Percentiles rank a stretch among this genome's conserved stretches.
These are phyloP conservation scores for Neurospora pannonica DNA, from an alignment of 495 filamentous ascomycete species.

Conservation along the genomic window DNA sequence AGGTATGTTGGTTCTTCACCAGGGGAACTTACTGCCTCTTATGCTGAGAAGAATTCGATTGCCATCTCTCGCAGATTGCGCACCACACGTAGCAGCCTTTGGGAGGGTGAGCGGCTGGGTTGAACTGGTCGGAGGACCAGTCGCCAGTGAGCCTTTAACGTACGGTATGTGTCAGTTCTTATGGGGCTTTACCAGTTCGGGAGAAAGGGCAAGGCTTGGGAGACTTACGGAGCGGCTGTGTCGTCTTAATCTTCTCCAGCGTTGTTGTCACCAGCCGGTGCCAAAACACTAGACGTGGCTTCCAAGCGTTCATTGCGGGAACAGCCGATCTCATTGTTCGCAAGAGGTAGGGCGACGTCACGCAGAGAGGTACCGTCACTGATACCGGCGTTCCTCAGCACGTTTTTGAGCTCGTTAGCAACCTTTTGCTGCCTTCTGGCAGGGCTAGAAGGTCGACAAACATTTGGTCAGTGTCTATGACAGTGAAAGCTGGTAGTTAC, in stretches of 20 bases:
- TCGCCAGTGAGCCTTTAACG: neutral
- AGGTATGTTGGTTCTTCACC: neutral
- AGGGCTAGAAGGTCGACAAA: neutral
- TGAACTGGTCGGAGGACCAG: neutral
- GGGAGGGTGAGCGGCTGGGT: neutral
- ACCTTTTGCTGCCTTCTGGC: neutral
- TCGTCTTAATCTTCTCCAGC: neutral
- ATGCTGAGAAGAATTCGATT: neutral
- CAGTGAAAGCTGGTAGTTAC: neutral
- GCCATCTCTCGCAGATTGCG: neutral
- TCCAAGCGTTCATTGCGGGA: neutral
- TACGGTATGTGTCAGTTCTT: neutral
- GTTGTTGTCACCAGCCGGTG: neutral
- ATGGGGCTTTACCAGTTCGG: neutral
- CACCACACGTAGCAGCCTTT: neutral
- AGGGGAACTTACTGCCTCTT: neutral
- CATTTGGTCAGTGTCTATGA: neutral
- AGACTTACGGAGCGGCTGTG: neutral
- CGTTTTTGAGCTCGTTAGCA: neutral
- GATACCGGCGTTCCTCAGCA: neutral
- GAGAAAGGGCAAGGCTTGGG: neutral
- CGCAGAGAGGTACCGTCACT: neutral
- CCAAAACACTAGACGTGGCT: neutral
- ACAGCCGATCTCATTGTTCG: neutral
- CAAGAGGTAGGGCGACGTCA: neutral